A percentile compares a stretch with the other conserved stretches of the same genome.
These are phyloP conservation scores for Phialocephala subalpina DNA, from an alignment of 2,329 filamentous ascomycete genomes.

Conservation along the genomic window DNA sequence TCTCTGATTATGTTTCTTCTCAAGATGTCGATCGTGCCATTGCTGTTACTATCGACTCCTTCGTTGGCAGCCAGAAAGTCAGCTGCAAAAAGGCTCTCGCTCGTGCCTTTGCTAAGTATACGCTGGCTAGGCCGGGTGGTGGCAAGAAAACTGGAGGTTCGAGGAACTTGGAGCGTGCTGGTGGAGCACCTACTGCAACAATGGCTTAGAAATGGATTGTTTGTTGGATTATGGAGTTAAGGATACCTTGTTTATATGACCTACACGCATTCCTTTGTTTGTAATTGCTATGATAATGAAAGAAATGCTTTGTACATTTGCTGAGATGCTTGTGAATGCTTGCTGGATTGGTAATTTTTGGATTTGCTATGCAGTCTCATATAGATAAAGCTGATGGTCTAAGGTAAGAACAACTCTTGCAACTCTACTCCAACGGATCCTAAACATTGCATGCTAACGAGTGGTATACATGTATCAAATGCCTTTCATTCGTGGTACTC, in stretches of 20 bases:
- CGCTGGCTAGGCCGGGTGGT: constrained; percentile 52
- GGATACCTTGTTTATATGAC: constrained; percentile 12
- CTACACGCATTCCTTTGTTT: constrained; percentile 1
- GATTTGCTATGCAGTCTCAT: neutral
- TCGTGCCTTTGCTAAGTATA: constrained; percentile 96
- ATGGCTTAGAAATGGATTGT: constrained; percentile 34
- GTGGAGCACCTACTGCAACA: constrained; percentile 36
- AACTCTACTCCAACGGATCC: no score
- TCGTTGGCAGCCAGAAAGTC: constrained; percentile 95
- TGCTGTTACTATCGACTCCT: constrained; percentile 94
- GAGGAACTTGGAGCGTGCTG: constrained; percentile 35
- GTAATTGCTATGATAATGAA: constrained; percentile 7
- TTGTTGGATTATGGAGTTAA: constrained; percentile 7
- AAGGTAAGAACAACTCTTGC: no score
- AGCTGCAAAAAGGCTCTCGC: constrained; percentile 97
- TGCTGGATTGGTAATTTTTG: neutral
- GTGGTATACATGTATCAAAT: no score
- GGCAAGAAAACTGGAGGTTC: constrained; percentile 39
- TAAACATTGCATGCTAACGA: no score
- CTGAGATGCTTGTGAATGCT: neutral
- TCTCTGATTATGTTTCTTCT: constrained; percentile 92
- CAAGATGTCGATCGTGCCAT: constrained; percentile 97
- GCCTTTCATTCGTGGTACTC: no score
- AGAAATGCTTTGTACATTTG: constrained; percentile 3
- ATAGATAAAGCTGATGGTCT: neutral